Evolutionary conservation across 2,329 filamentous ascomycete species (phyloP).

Genomic region (Paramyrothecium sp.): DNA sequence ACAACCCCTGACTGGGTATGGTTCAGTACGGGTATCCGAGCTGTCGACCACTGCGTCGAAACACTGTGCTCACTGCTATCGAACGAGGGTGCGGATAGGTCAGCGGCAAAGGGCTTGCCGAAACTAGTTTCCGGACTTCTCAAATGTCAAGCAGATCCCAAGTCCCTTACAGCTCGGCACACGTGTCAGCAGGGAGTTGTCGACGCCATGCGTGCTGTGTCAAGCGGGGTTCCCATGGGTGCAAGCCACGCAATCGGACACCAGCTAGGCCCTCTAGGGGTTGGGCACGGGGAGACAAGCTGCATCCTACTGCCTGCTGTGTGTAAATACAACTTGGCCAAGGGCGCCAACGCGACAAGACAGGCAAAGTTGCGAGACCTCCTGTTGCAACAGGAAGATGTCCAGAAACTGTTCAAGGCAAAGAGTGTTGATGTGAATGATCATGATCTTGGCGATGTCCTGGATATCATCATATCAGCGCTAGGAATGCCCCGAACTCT

Average conservation of each 20-base stretch:
- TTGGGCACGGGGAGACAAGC: constrained; percentile 57
- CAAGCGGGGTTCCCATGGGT: constrained; percentile 40
- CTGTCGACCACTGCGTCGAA: constrained; percentile 59
- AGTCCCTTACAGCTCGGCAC: constrained; percentile 40
- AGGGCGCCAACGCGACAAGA: constrained; percentile 23
- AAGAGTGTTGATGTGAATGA: no score
- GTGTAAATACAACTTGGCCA: constrained; percentile 50
- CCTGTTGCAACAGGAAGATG: constrained; percentile 7
- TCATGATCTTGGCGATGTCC: constrained; percentile 48
- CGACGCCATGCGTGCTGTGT: constrained; percentile 48
- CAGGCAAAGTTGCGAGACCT: constrained; percentile 15
- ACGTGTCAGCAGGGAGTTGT: constrained; percentile 49
- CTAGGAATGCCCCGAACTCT: constrained; percentile 54
- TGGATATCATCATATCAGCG: constrained; percentile 48
- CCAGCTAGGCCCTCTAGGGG: constrained; percentile 52
- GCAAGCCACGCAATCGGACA: constrained; percentile 53
- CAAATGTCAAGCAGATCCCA: constrained; percentile 10
- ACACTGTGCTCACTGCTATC: constrained; percentile 45
- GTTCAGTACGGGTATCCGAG: constrained; percentile 56
- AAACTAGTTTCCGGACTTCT: no score
- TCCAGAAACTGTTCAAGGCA: no score
- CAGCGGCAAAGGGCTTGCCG: background rate
- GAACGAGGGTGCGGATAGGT: constrained; percentile 24
- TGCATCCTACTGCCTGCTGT: constrained; percentile 46
- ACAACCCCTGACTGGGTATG: constrained; percentile 53